Base-by-base conservation (phyloP, 1,284 basidiomycete species). In the Puccinia brachypodii region DNA sequence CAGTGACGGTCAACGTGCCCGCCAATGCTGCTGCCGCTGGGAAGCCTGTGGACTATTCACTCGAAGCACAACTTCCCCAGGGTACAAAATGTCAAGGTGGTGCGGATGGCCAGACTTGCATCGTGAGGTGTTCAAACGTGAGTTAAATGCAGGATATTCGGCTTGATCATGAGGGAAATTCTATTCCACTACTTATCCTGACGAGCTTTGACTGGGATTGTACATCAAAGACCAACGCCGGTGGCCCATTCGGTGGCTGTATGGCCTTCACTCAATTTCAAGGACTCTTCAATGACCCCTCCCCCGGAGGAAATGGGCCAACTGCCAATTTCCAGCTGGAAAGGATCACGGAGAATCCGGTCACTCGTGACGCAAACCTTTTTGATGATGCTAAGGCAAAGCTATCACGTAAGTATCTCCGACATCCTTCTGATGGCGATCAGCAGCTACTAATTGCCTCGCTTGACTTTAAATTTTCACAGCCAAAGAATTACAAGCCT, bases 241-340 rank as follows among this genome's bases (percentile, higher is more conserved):
- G n/a, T 19, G 77, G 77, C 2, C 77, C 77, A 7, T 79, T 60
- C 53, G 77, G 77, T 8, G 77, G 77, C 50, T 79, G 77, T 22
- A 79, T 79, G 77, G 77, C 68, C 11, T 79, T 79, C 36, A 79
- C 77, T n/a, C 77, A 79, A 40, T 33, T 66, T 42, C 76, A 78
- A 69, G 76, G 76, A 11, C 47, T 78, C 11, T 78, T 31, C 44
- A 78, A 78, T 25, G 76, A 78, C n/a, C 76, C 76, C 56, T 62
- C 76, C 22, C 76, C 76, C 11, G 64, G 44, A 16, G 76, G 76
- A 16, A 69, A 50, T 33, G 76, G 76, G 11, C 76, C 76, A 0
- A 66, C 64, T 14, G 25, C 76, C 3, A n/a, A 22, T 25, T 62
- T 50, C 16, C 25, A 44, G 16, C 11, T 78, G 3, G 76, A 78